phyloP scores from a whole-genome alignment of 169 alveolate genomes.

The Plasmodium sp. region DNA sequence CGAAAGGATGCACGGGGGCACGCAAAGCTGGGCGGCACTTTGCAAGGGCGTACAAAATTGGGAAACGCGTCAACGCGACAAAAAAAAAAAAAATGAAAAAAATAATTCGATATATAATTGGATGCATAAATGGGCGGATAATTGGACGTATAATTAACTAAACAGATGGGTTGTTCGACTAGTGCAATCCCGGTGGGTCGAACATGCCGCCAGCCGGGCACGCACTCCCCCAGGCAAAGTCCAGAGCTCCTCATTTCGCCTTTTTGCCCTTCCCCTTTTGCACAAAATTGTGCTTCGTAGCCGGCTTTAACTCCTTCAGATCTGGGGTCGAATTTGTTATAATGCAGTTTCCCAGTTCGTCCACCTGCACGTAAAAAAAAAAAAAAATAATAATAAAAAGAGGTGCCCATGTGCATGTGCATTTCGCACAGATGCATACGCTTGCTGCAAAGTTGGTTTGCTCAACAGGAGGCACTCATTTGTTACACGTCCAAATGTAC shows the following conservation, averaged over 20 bases:
- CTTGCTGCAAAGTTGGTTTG: background rate
- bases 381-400: background rate
- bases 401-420: background rate
- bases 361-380: conserved; percentile 15
- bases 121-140: no score
- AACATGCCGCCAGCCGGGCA: background rate
- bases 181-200: background rate
- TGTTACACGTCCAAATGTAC: background rate
- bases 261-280: conserved; percentile 16
- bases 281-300: background rate
- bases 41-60: background rate
- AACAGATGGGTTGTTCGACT: background rate
- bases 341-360: conserved; percentile 56
- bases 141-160: background rate
- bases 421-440: background rate
- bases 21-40: background rate
- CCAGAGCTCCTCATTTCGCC: background rate
- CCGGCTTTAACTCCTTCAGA: conserved; percentile 2
- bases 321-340: conserved; percentile 56
- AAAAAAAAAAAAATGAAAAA: background rate
- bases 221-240: background rate
- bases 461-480: background rate
- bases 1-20: background rate
- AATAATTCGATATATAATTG: background rate
- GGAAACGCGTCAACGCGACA: background rate